Conservation (phyloP, 441 rosid species). For the Rhodomyrtus psidioides region DNA sequence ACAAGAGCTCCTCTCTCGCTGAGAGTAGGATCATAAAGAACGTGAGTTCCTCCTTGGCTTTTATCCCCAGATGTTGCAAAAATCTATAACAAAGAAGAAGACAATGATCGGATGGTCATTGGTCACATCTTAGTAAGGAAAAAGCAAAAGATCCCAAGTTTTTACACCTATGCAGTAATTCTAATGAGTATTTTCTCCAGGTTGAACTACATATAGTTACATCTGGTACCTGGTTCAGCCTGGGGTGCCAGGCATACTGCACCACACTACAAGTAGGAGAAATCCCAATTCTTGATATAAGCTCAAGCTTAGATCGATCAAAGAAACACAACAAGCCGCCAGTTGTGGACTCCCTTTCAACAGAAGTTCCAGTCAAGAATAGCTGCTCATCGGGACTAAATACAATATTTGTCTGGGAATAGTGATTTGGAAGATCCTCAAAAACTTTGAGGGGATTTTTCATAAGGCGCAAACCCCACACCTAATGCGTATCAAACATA, state of each 20-base stretch:
- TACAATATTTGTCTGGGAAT: constrained; percentile 87
- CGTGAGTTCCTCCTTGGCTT: constrained; percentile 82
- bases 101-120: not conserved
- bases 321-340: constrained; percentile 89
- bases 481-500: constrained; percentile 30
- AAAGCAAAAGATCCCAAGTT: not conserved
- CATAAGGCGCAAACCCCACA: constrained; percentile 92
- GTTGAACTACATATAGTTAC: not conserved
- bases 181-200: not conserved
- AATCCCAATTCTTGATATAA: constrained; percentile 81
- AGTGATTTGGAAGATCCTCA: constrained; percentile 82
- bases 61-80: constrained; percentile 89
- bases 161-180: not conserved
- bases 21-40: constrained; percentile 74
- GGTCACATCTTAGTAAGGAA: not conserved
- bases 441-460: constrained; percentile 63
- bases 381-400: constrained; percentile 91
- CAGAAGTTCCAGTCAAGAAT: constrained; percentile 86
- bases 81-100: constrained; percentile 28
- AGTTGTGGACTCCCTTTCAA: constrained; percentile 73
- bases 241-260: constrained; percentile 92
- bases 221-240: constrained; percentile 74
- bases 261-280: constrained; percentile 87
- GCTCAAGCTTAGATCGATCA: constrained; percentile 79
- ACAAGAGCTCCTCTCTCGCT: constrained; percentile 96